Percentiles rank a stretch among this genome's conserved stretches.
Evolutionary conservation across 257 asterid genomes (phyloP).

Genomic region (Solanum corneliomulleri): DNA sequence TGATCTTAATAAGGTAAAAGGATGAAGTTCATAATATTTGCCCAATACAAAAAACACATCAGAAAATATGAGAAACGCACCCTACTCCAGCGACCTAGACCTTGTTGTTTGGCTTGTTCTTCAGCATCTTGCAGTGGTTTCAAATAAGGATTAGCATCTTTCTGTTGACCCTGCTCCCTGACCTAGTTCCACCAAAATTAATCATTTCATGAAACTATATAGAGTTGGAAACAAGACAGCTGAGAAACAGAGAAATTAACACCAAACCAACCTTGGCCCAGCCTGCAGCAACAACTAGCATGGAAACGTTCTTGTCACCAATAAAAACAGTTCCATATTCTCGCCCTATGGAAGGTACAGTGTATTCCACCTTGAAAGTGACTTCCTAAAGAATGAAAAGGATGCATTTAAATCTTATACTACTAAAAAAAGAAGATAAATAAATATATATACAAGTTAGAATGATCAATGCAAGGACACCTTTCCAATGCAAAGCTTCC

Average conservation of each 20-base stretch:
- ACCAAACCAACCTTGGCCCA: slow-evolving; percentile 81
- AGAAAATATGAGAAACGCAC: slow-evolving; percentile 22
- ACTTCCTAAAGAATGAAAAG: slow-evolving; percentile 44
- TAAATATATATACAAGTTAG: not conserved
- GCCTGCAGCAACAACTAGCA: slow-evolving; percentile 80
- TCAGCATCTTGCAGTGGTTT: slow-evolving; percentile 63
- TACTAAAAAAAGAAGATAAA: not conserved
- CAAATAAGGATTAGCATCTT: slow-evolving; percentile 78
- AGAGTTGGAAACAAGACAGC: not conserved
- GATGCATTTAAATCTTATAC: not conserved
- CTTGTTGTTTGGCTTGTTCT: slow-evolving; percentile 86
- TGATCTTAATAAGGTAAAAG: not conserved
- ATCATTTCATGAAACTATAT: not conserved
- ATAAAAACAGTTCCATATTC: slow-evolving; percentile 89
- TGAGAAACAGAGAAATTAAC: not conserved
- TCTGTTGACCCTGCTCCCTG: slow-evolving; percentile 86
- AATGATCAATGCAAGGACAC: slow-evolving; percentile 19
- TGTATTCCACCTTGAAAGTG: slow-evolving; percentile 78
- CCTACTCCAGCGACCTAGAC: slow-evolving; percentile 94
- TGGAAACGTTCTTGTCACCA: slow-evolving; percentile 69
- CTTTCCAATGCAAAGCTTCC: slow-evolving; percentile 93
- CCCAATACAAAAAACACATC: not conserved
- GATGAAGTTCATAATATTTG: not conserved
- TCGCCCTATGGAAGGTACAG: slow-evolving; percentile 74
- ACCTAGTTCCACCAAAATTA: slow-evolving; percentile 38